Base-by-base conservation (phyloP, 2,329 filamentous ascomycete genomes). In the Aureobasidium sp. region DNA sequence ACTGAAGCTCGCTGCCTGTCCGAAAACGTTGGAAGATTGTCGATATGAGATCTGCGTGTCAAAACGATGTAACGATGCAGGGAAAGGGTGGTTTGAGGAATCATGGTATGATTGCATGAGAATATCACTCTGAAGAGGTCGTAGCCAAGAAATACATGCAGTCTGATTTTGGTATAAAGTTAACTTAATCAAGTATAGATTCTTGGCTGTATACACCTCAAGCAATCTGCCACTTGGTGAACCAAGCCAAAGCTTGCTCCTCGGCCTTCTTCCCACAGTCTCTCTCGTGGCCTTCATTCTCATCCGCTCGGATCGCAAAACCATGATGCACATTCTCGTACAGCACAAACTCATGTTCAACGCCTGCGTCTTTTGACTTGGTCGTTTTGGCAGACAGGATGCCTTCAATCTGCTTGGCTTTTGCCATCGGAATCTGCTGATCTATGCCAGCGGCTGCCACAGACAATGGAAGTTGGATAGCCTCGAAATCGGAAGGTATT, bases 241-340 rank as follows among this genome's bases (percentile, higher is more conserved):
- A 71, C 68, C 69, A 71, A 11, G 51, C 55, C 7, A 71, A 58
- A 5, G 69, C 69, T 56, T 70, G 68, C 24, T 58, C 62, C 57
- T 70, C 68, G 5, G 68, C 68, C 56, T 64, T 62, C 61, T 67
- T 63, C 16, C 68, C 66, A 32, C 57, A 54, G 53, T 62, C 63
- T 6, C 62, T 62, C 56, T 67, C 63, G 40, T 64, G 58, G 37
- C 59, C 56, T 40, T 68, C 63, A 11, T 65, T 60, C 56, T 66
- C 61, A 29, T 65, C 66, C 10, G 66, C 67, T 29, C 66, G 38
- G 19, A 68, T 60, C 27, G 68, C 67, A 59, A 69, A 70, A 6
- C 68, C 68, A 57, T 71, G 67, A 49, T 65, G 58, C 11, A 62
- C 64, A 22, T 63, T 66, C 17, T 66, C 60, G 49, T 70, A 71